Conservation (phyloP, 768 basidiomycete species). For the Lactarius akahatsu region DNA sequence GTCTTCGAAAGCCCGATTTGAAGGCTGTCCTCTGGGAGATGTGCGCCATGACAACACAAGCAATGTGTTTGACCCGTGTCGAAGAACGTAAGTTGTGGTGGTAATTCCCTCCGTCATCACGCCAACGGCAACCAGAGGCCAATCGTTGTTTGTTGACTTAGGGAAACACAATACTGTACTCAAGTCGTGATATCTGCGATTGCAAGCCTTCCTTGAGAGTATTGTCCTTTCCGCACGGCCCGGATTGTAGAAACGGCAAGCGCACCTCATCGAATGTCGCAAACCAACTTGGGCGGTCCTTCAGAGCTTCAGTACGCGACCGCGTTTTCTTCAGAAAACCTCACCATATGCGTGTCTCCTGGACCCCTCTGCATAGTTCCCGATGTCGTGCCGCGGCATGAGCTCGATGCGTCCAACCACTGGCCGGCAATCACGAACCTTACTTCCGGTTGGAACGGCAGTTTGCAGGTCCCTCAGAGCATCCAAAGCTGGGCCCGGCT, state of each 20-base stretch:
- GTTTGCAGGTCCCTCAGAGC: conserved; percentile 50
- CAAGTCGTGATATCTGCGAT: neutral
- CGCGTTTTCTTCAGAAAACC: neutral
- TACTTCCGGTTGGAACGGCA: conserved; percentile 43
- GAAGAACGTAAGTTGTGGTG: neutral
- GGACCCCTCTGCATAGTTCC: neutral
- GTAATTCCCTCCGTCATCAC: neutral
- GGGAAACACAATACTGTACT: neutral
- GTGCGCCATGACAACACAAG: too few species aligned
- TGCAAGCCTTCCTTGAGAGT: neutral
- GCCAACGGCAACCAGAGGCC: neutral
- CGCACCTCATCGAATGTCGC: neutral
- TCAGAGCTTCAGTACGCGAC: neutral
- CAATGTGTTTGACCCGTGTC: neutral
- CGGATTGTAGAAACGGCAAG: neutral
- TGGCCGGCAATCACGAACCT: conserved; percentile 46
- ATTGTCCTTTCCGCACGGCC: neutral
- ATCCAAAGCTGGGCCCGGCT: conserved; percentile 42
- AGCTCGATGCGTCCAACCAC: conserved; percentile 39
- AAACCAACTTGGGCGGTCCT: neutral
- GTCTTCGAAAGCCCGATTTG: neutral
- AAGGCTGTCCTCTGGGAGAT: neutral
- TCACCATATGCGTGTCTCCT: neutral
- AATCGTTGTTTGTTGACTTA: neutral
- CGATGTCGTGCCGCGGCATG: neutral